Base-by-base conservation (phyloP, 768 basidiomycete species). In the Boletus speciosus region DNA sequence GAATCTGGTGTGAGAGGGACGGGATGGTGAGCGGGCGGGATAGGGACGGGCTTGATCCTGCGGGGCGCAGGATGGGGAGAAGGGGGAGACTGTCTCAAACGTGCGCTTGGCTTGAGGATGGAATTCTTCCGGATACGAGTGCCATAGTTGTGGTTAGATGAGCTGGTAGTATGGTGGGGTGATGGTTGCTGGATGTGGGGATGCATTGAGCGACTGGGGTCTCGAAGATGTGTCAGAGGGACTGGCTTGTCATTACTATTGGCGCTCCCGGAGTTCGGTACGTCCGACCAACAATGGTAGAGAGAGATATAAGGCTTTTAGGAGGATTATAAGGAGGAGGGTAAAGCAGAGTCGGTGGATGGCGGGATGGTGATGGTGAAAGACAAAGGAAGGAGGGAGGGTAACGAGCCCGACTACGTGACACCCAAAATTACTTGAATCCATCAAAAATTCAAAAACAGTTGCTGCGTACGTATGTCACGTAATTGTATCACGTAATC, bases 61-160 rank as follows among this genome's bases (percentile, higher is more conserved):
- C 71, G 65, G 35, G 65, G 66, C 1, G 64, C 52, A 25, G 71
- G 67, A 40, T 73, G 74, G 6, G 66, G 63, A 15, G 70, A 66
- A 29, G 76, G 73, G 42, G 80, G 73, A 14, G 69, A 72, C 51
- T 79, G 76, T 56, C 77, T 74, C 27, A 78, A 75, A 57, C 81
- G 82, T 49, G 74, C 63, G 27, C 79, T 75, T 52, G 82, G 83
- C 56, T 75, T 80, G 58, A 83, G 75, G 58, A 74, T 27, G 47
- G 80, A 73, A 54, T 81, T 80, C 42, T 79, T 77, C 55, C 80
- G 77, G 35, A 77, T 81, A 47, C 82, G 73, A 16, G 81, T 83
- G 57, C 77, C 77, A 74, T 85, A 82, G 56, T 71, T 67, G 68
- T 76, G 76, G 5, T 60, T 56, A 29, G 62, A 39, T 15, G 64